Percentiles rank a stretch among this genome's conserved stretches.
These are phyloP conservation scores for Endocalyx cinctus DNA, from an alignment of 2,329 filamentous ascomycete species.

Conservation along the genomic window DNA sequence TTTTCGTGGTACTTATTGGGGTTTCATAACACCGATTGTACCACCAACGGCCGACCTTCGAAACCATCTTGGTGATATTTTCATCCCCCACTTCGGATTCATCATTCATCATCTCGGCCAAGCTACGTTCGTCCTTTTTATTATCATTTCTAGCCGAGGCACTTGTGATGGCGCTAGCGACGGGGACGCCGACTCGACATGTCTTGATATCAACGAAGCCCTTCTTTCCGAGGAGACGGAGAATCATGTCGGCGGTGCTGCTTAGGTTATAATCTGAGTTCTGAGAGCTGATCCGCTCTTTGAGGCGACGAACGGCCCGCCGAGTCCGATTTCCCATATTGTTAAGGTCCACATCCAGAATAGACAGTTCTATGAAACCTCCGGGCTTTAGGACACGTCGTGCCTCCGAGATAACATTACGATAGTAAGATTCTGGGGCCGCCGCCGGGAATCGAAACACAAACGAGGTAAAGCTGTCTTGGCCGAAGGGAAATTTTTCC, in stretches of 20 bases:
- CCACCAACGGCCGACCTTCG: constrained; percentile 93
- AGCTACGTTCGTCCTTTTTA: constrained; percentile 46
- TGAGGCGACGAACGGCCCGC: constrained; percentile 64
- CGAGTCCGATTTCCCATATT: constrained; percentile 74
- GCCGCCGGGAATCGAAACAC: constrained; percentile 74
- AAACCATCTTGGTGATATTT: constrained; percentile 87
- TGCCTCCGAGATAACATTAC: constrained; percentile 68
- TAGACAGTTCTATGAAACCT: constrained; percentile 73
- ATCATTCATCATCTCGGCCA: constrained; percentile 71
- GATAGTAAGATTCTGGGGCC: constrained; percentile 63
- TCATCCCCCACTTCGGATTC: constrained; percentile 69
- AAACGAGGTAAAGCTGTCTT: constrained; percentile 70
- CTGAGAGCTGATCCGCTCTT: constrained; percentile 61
- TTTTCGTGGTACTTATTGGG: constrained; percentile 50
- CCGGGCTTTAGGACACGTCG: constrained; percentile 74
- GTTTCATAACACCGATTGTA: constrained; percentile 87
- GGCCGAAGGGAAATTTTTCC: constrained; percentile 68
- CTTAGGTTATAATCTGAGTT: constrained; percentile 58
- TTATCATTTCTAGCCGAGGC: constrained; percentile 18
- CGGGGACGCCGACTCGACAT: constrained; percentile 74
- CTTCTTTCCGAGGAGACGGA: constrained; percentile 62
- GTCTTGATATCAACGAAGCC: constrained; percentile 71
- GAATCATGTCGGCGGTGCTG: constrained; percentile 55
- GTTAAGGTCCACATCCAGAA: constrained; percentile 75
- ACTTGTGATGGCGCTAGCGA: constrained; percentile 49